A percentile compares a stretch with the other conserved stretches of the same genome.
These are phyloP conservation scores for Asparagopsis taxiformis DNA, from an alignment of 31 red algal species.

Conservation along the genomic window DNA sequence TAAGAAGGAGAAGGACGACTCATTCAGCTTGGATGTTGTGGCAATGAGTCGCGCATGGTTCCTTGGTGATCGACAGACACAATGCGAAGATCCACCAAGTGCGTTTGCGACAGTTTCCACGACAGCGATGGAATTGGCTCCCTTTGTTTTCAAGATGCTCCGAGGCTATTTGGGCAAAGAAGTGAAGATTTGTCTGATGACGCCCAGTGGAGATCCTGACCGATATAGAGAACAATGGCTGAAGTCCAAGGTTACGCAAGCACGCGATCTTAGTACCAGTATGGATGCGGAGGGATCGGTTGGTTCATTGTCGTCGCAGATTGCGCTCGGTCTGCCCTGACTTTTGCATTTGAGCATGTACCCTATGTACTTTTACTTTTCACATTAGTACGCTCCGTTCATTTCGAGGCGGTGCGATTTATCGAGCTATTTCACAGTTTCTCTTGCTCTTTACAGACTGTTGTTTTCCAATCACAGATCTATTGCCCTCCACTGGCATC, in stretches of 20 bases:
- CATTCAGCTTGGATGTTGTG: slow-evolving; percentile 40
- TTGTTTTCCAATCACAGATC: too few species aligned
- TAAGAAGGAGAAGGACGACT: slow-evolving; percentile 13
- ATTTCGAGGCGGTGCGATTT: too few species aligned
- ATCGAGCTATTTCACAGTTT: too few species aligned
- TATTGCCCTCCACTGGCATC: too few species aligned
- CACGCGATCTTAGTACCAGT: slow-evolving; percentile 33
- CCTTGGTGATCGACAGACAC: slow-evolving; percentile 19
- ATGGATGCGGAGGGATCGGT: too few species aligned
- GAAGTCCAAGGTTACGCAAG: slow-evolving; percentile 35
- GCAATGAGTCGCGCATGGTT: slow-evolving; percentile 43
- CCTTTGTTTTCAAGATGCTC: slow-evolving; percentile 51
- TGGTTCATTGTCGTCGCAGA: too few species aligned
- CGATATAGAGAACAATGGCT: slow-evolving; percentile 28
- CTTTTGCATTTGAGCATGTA: too few species aligned
- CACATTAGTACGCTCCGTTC: too few species aligned
- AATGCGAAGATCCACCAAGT: slow-evolving; percentile 42
- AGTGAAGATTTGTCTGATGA: background rate
- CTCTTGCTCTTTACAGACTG: too few species aligned
- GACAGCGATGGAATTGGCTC: slow-evolving; percentile 37
- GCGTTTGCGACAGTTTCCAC: slow-evolving; percentile 40
- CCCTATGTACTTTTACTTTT: too few species aligned
- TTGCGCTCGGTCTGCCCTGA: too few species aligned
- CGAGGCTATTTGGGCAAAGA: slow-evolving; percentile 4
- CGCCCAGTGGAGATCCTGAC: slow-evolving; percentile 13